These are phyloP conservation scores for Elaeis guineensis DNA, from an alignment of 176 grass and related monocot genomes.

Conservation along the genomic window DNA sequence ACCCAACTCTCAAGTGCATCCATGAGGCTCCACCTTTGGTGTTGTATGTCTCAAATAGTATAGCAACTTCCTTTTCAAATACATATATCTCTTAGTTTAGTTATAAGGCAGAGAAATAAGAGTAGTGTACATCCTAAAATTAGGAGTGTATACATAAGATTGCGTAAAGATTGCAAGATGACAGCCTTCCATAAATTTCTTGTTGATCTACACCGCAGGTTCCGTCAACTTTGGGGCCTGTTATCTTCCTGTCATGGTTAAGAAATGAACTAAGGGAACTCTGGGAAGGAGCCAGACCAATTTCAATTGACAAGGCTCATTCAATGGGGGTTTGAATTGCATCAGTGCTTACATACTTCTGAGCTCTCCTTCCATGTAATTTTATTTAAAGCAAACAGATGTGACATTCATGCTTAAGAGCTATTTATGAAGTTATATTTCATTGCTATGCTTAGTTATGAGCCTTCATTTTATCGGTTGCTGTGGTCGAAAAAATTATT, in stretches of 20 bases:
- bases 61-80: no score
- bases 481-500: no score
- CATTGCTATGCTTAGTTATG: no score
- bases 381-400: slow-evolving; percentile 6
- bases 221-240: slow-evolving; percentile 78
- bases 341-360: neutral
- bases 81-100: no score
- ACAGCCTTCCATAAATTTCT: neutral
- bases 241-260: slow-evolving; percentile 78
- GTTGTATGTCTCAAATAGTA: no score
- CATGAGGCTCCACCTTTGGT: no score
- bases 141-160: no score
- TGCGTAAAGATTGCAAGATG: no score
- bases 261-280: slow-evolving; percentile 78
- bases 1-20: no score
- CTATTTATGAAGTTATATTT: slow-evolving; percentile 11
- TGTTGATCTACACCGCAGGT: slow-evolving; percentile 33
- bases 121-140: no score
- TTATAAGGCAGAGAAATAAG: no score
- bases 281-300: slow-evolving; percentile 62
- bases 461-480: no score
- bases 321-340: slow-evolving; percentile 52
- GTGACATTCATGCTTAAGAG: slow-evolving; percentile 10
- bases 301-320: slow-evolving; percentile 70
- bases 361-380: slow-evolving; percentile 1